Evolutionary conservation across 495 filamentous ascomycete genomes (phyloP), one percentile per base, ranked within the genome.

Genomic region (Hamigera avellanea): DNA sequence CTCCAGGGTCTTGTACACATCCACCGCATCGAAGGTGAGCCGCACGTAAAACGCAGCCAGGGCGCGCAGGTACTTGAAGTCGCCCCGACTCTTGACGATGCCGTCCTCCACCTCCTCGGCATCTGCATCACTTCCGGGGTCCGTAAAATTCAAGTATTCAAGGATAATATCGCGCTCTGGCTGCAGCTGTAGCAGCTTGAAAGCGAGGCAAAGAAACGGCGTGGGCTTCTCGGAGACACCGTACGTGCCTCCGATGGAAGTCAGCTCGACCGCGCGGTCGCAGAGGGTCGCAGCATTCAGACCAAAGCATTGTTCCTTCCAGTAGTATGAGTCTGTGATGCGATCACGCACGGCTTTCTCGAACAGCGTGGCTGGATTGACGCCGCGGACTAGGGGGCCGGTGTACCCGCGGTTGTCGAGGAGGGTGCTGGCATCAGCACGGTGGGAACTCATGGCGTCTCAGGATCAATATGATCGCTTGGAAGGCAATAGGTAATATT

Each of bases 271-370:
- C 2, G 89, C 88, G 21, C 91, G 86, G 64, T 95, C 85, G 45
- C 93, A 81, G 1, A 95, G 70, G 35, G 81, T 95, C 45, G 67
- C 84, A 36, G 86, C 85, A 62, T 96, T 96, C 42, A 98, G 66
- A 15, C 81, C 91, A 64, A 95, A 98, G 54, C 88, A 93, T 57
- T 95, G 88, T 56, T 96, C 93, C 60, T 95, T 95, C 83, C 85
- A 98, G 66, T 95, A 98, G 63, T 93, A 91, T 44, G 76, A 81
- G 42, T 93, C 83, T 38, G 84, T 76, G 57, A 98, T 95, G 50
- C 91, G 86, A 55, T 98, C 89, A 40, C 86, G 81, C 39, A 93
- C 84, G 10, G 85, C 78, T 54, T 88, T 91, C 49, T 95, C 87
- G 66, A 95, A 78, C 26, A 95, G 83, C 6, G 81, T 83, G 6